Evolutionary conservation across 108 stramenopile species (phyloP), one percentile per base, ranked within the genome.

Genomic region (Cyclotella choctawhatcheeana): DNA sequence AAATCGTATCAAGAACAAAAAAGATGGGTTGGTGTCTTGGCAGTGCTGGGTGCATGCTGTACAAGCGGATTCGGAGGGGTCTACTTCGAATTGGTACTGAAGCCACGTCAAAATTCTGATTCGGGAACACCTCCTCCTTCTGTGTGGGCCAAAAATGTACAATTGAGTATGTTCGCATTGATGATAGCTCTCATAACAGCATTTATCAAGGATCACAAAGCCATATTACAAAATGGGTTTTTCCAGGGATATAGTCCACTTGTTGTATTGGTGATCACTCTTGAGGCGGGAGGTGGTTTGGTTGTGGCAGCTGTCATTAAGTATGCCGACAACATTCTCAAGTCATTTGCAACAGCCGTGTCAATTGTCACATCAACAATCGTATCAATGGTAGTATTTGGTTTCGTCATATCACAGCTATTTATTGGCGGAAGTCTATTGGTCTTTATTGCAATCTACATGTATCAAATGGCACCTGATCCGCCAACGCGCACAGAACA

Each of bases 11-110:
- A 78, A 45, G 82, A 81, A 26, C 84, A 92, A 18, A 78, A 85
- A 51, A 85, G 88, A 24, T 82, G 87, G 59, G 53, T 93, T 25
- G 98, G 98, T 6, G 83, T 98, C 45, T 37, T 96, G 44, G 96
- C 97, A n/a, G 97, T 99, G 33, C 64, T 97, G 44, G 87, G 87
- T 62, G 98, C 98, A 14, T 93, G 94, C 8, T 91, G 93, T 73
- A 97, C 97, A 17, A 93, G 92, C 0, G 98, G 98, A 0, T 98
- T 98, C 67, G 81, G 88, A 10, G 97, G 99, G 1, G 98, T 99
- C 1, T 99, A 96, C 69, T 98, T 99, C 82, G 99, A 99, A 70
- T 88, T 84, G 66, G 93, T 99, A 44, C 71, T 99, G 30, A 98
- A 98, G 77, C 94, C 91, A 30, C 78, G 81, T 35, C 59, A 60